These are phyloP conservation scores for Microcera coccophila DNA, from an alignment of 2,329 filamentous ascomycete genomes.

Conservation along the genomic window DNA sequence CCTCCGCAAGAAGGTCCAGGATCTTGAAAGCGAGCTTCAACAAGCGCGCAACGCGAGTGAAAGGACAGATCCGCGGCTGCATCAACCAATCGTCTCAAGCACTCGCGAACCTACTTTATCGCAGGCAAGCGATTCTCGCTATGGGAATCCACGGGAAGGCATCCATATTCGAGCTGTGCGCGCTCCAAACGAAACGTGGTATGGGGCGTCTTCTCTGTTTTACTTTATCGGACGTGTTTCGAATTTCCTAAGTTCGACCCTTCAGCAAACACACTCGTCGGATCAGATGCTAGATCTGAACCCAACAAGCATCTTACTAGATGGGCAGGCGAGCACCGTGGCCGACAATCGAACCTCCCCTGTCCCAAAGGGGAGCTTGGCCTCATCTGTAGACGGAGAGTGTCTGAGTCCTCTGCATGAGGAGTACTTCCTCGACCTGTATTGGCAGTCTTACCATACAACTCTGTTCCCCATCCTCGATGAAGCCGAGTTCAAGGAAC, in stretches of 20 bases:
- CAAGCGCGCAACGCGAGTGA: background rate
- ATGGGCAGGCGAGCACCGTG: background rate
- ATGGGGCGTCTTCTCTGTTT: conserved; percentile 9
- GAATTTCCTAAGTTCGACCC: conserved; percentile 1
- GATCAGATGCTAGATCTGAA: conserved; percentile 2
- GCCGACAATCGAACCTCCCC: background rate
- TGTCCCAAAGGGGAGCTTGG: background rate
- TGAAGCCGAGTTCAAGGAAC: conserved; percentile 40
- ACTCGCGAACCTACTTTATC: background rate
- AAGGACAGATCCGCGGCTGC: background rate
- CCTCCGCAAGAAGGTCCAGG: conserved; percentile 2
- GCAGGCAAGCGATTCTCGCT: background rate
- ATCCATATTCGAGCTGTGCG: conserved; percentile 4
- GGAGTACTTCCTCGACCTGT: conserved; percentile 44
- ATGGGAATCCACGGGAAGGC: conserved; percentile 1
- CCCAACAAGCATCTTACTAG: conserved; percentile 4
- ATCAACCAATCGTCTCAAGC: background rate
- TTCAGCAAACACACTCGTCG: background rate
- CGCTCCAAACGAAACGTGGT: conserved; percentile 7
- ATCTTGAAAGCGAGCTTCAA: conserved; percentile 5
- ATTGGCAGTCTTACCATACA: conserved; percentile 44
- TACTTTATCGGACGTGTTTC: conserved; percentile 5
- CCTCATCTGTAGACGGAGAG: background rate
- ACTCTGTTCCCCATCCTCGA: conserved; percentile 38
- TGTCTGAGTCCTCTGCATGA: conserved; percentile 38